Base-by-base conservation (phyloP, 176 grass and related monocot species). In the Zoysia pacifica region DNA sequence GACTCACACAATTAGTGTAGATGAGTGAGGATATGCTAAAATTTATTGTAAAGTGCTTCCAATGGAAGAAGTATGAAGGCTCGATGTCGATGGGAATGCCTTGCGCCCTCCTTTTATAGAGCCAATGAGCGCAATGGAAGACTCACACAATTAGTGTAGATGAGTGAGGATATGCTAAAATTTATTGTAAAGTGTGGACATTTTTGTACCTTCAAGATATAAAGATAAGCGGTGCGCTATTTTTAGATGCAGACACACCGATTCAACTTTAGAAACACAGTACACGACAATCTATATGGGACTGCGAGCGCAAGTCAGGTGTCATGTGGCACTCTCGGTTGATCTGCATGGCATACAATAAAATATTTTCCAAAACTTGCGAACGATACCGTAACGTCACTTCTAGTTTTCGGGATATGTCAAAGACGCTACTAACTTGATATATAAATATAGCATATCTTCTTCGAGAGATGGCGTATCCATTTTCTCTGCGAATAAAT, bases 81-180 rank as follows among this genome's bases (percentile, higher is more conserved):
- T 69, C 2, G 69, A 15, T 19, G 54, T 70, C 7, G 11, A 56
- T 9, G 8, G 28, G 14, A 53, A 77, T 48, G 58, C 16, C 39
- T 7, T 38, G 2, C 12, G 11, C 6, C 10, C 4, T 4, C 2
- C 14, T 55, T 72, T 62, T 84, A 84, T 84, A 84, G 75, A 15
- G 45, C 0, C 36, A 18, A 56, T 11, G 53, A 2, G 4, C 2
- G 13, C 5, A 9, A 9, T 1, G 28, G 2, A 16, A 3, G 3
- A 28, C 4, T 67, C 0, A 7, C 2, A 44, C 14, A 15, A 59
- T 44, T 28, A 13, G 9, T 28, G 2, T 28, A 13, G 3, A n/a
- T 2, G 59, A 3, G 1, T 6, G 0, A 2, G 7, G 41, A 65
- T 74, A 55, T 53, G 1, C 7, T 58, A 45, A 1, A 2, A 70